phyloP scores from a whole-genome alignment of 2,329 filamentous ascomycete species.

The Colletotrichum tamarilloi region DNA sequence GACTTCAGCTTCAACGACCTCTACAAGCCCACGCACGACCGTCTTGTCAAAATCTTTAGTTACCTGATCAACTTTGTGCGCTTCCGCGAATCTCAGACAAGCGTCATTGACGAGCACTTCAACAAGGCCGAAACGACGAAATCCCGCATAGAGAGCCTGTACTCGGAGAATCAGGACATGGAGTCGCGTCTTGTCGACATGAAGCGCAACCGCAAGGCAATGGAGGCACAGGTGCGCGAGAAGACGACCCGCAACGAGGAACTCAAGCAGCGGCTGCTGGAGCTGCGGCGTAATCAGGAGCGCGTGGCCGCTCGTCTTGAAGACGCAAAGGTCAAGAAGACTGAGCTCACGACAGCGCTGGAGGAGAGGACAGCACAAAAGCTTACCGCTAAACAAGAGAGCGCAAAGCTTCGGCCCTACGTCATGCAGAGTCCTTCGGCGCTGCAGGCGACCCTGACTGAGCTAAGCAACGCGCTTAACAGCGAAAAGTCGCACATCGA shows the following conservation, averaged over 20 bases:
- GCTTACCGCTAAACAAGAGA: conserved; percentile 82
- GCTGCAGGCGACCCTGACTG: conserved; percentile 83
- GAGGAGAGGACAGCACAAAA: conserved; percentile 79
- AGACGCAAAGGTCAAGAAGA: conserved; percentile 83
- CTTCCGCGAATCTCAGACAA: conserved; percentile 92
- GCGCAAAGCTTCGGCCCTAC: conserved; percentile 90
- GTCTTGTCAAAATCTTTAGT: conserved; percentile 94
- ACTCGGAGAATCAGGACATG: conserved; percentile 87
- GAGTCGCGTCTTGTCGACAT: conserved; percentile 84
- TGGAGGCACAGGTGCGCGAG: conserved; percentile 84
- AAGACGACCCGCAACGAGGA: conserved; percentile 90
- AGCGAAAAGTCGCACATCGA: conserved; percentile 89
- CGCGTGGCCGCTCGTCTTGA: conserved; percentile 85
- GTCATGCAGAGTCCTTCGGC: conserved; percentile 88
- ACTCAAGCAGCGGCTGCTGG: conserved; percentile 82
- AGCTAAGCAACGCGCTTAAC: conserved; percentile 82
- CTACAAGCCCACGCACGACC: conserved; percentile 88
- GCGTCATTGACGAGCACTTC: conserved; percentile 91
- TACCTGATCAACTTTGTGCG: conserved; percentile 99
- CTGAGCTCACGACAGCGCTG: conserved; percentile 76
- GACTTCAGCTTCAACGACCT: conserved; percentile 96
- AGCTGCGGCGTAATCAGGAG: conserved; percentile 85
- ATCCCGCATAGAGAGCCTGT: conserved; percentile 85
- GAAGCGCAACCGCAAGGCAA: conserved; percentile 80
- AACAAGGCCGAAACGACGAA: conserved; percentile 91